phyloP scores from a whole-genome alignment of 2,329 filamentous ascomycete genomes.

The Ceratocystis smalleyi region DNA sequence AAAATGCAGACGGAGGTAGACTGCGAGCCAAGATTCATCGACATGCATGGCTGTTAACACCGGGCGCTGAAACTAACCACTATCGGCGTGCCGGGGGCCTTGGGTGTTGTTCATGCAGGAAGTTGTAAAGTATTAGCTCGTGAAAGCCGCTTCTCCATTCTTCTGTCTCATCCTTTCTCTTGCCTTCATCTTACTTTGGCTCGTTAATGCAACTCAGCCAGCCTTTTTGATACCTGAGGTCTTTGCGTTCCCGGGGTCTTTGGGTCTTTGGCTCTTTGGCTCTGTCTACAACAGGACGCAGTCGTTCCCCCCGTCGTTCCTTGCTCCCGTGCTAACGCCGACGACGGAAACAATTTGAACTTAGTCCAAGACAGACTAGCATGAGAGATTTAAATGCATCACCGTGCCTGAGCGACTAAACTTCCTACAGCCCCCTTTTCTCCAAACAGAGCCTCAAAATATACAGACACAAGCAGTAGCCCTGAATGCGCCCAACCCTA shows the following conservation, averaged over 20 bases:
- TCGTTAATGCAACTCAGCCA: too few species aligned
- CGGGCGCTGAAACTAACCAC: neutral
- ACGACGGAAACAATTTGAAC: neutral
- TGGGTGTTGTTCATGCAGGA: too few species aligned
- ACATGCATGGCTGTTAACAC: neutral
- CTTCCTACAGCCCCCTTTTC: neutral
- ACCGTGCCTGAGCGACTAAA: too few species aligned
- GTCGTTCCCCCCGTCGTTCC: neutral
- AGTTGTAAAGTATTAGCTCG: too few species aligned
- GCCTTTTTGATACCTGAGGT: too few species aligned
- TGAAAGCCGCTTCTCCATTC: too few species aligned
- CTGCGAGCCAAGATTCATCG: neutral
- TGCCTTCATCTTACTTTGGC: too few species aligned
- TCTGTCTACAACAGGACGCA: too few species aligned
- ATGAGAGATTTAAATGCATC: slow-evolving; percentile 1
- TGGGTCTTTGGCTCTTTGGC: too few species aligned
- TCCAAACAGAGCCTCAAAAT: neutral
- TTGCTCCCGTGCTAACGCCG: neutral
- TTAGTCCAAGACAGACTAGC: neutral
- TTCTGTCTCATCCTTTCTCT: too few species aligned
- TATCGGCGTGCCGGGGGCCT: neutral
- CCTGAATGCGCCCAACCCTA: neutral
- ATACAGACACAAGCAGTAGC: too few species aligned
- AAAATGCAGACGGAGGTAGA: neutral
- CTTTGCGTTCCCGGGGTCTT: too few species aligned